Conservation (phyloP, 768 basidiomycete genomes). For the Dendrothele bispora region DNA sequence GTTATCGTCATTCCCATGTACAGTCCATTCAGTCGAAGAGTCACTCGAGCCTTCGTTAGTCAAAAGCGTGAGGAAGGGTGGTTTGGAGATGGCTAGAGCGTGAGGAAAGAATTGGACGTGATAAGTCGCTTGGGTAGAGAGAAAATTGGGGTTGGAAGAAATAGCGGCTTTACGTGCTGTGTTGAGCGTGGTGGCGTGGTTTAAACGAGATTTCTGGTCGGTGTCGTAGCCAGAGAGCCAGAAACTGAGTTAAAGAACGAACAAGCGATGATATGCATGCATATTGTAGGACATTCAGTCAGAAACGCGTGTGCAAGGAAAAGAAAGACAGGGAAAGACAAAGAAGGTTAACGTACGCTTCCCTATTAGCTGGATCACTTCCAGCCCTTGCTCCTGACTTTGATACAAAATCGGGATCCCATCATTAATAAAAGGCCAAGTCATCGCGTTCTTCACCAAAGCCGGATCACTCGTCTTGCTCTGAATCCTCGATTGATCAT, state of each 20-base stretch:
- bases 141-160: slow-evolving; percentile 38
- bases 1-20: slow-evolving; percentile 12
- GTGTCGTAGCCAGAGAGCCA: slow-evolving; percentile 59
- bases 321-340: too few relatives aligned
- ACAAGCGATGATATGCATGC: too few relatives aligned
- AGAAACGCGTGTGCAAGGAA: too few relatives aligned
- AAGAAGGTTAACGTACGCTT: slow-evolving; percentile 52
- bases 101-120: slow-evolving; percentile 35
- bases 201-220: slow-evolving; percentile 46
- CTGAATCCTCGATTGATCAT: too few relatives aligned
- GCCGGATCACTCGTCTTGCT: too few relatives aligned
- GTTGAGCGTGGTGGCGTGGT: slow-evolving; percentile 49
- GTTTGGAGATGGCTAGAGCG: slow-evolving; percentile 51
- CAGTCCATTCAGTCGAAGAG: slow-evolving; percentile 15
- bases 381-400: slow-evolving; percentile 68
- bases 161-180: slow-evolving; percentile 53
- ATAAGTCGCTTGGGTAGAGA: slow-evolving; percentile 48
- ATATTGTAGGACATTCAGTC: too few relatives aligned
- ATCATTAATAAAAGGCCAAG: slow-evolving; percentile 64
- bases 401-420: slow-evolving; percentile 74
- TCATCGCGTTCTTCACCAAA: slow-evolving; percentile 59
- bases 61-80: slow-evolving; percentile 54
- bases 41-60: slow-evolving; percentile 49
- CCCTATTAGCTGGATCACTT: slow-evolving; percentile 63
- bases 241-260: slow-evolving; percentile 35